phyloP scores from a whole-genome alignment of 345 rosid genomes.

The Populus alba region DNA sequence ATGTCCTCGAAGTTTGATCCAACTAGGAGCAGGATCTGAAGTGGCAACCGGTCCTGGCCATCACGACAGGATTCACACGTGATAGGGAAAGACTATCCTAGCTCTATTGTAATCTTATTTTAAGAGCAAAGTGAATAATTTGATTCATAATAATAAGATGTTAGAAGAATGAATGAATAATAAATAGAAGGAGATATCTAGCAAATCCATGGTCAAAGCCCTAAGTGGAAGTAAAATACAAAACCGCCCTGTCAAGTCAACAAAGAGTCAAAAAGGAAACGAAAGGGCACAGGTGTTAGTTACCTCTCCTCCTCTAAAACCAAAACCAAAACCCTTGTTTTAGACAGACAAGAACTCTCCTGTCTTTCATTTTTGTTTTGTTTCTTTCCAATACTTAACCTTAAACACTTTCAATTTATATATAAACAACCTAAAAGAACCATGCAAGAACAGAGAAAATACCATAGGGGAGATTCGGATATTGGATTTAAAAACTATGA shows the following conservation, averaged over 20 bases:
- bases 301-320: neutral
- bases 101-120: neutral
- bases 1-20: neutral
- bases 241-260: neutral
- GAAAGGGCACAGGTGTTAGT: neutral
- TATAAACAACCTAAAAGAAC: neutral
- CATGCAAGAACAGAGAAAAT: neutral
- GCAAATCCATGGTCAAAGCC: neutral
- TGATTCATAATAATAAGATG: neutral
- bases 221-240: neutral
- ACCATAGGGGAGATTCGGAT: neutral
- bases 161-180: neutral
- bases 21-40: neutral
- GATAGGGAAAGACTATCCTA: neutral
- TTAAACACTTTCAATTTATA: neutral
- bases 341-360: neutral
- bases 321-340: neutral
- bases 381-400: neutral
- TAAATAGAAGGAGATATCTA: neutral
- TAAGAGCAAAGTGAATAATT: neutral
- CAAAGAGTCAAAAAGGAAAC: conserved; percentile 1
- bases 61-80: neutral
- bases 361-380: neutral
- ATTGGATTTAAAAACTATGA: neutral
- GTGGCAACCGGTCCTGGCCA: neutral